A percentile compares a stretch with the other conserved stretches of the same genome.
These are phyloP conservation scores for Cladosporium austrohemisphaericum DNA, from an alignment of 2,329 filamentous ascomycete species.

Conservation along the genomic window DNA sequence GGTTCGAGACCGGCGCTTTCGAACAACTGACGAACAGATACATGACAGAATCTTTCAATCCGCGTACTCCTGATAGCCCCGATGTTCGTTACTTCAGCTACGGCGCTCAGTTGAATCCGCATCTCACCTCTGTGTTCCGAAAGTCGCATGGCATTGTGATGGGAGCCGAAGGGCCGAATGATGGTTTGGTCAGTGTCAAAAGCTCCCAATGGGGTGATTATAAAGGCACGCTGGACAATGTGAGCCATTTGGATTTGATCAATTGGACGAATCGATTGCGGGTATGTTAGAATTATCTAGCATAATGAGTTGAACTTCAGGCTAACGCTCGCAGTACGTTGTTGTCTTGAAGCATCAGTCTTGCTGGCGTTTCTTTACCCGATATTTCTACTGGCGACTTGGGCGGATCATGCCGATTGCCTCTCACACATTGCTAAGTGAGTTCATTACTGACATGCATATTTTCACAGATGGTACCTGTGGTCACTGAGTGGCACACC, in stretches of 20 bases:
- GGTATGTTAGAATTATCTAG: too few species aligned
- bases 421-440: neutral
- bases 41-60: slow-evolving; percentile 57
- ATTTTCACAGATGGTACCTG: slow-evolving; percentile 47
- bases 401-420: too few species aligned
- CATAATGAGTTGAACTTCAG: too few species aligned
- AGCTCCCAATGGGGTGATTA: slow-evolving; percentile 61
- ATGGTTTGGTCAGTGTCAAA: slow-evolving; percentile 60
- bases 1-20: slow-evolving; percentile 58
- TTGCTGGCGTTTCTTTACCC: too few species aligned
- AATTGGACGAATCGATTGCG: slow-evolving; percentile 62
- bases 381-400: too few species aligned
- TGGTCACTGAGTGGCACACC: slow-evolving; percentile 51
- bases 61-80: slow-evolving; percentile 52
- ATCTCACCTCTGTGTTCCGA: slow-evolving; percentile 55
- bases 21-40: slow-evolving; percentile 58
- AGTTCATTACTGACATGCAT: neutral
- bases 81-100: slow-evolving; percentile 61
- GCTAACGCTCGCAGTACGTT: too few species aligned
- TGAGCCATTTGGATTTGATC: slow-evolving; percentile 62
- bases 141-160: slow-evolving; percentile 54
- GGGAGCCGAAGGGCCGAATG: slow-evolving; percentile 56
- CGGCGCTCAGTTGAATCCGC: slow-evolving; percentile 55
- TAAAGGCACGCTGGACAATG: slow-evolving; percentile 60
- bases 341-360: too few species aligned